These are phyloP conservation scores for Climacium dendroides DNA, from an alignment of 225 moss, liverwort and hornwort species.

Conservation along the genomic window DNA sequence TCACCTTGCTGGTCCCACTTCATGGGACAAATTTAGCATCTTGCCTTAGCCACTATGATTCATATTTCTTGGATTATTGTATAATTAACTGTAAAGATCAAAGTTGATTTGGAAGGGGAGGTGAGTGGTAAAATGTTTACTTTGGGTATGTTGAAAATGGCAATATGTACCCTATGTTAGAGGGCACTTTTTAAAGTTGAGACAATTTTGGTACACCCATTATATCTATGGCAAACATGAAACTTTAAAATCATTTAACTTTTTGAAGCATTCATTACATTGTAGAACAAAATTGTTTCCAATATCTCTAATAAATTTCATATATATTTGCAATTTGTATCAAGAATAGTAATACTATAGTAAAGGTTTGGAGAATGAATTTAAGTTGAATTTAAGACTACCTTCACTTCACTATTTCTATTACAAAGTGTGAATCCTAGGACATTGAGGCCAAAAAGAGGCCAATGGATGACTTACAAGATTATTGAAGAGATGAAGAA, in stretches of 20 bases:
- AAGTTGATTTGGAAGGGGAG: rapidly evolving
- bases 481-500: neutral
- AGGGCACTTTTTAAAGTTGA: neutral
- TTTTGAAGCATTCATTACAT: neutral
- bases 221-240: neutral
- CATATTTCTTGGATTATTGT: neutral
- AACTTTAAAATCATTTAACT: neutral
- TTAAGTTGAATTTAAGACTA: neutral
- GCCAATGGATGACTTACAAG: neutral
- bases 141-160: neutral
- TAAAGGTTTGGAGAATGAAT: neutral
- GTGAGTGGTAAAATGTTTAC: neutral
- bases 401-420: neutral
- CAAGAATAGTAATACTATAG: neutral
- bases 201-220: rapidly evolving
- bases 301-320: rapidly evolving
- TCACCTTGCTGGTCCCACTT: no score
- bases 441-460: rapidly evolving
- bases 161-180: no score
- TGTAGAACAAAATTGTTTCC: neutral
- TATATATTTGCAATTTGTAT: no score
- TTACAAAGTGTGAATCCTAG: rapidly evolving
- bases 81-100: neutral
- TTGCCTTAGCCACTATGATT: neutral
- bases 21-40: no score